Evolutionary conservation across 495 filamentous ascomycete genomes (phyloP), one percentile per base, ranked within the genome.

Genomic region (Penicillium maclennaniae): DNA sequence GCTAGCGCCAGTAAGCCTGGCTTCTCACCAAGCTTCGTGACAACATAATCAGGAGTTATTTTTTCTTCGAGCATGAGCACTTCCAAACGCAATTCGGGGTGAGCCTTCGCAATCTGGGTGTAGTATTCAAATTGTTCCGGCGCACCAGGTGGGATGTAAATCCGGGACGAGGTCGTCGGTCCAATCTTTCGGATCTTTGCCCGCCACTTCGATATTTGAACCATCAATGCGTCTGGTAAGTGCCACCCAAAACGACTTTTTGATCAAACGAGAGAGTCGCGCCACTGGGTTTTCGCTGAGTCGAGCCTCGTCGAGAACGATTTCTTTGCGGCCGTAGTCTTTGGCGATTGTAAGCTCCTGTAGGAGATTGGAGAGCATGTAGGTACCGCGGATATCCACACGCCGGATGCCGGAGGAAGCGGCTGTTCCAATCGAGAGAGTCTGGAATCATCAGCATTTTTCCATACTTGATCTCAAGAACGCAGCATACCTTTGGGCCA

Each of bases 81-180:
- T 60, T 98, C 93, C 23, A 98, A 66, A 5, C 88, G 83, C 45
- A 97, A 77, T 47, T 92, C 86, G 6, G 93, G 92, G 48, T 81
- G 78, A 7, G 87, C 79, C 49, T 76, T 57, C 0, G 92, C 89
- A 57, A 97, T 79, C 43, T 83, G 79, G 6, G 65, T 82, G 63
- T 97, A 98, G 70, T 96, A 98, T 51, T 86, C 86, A 56, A 87
- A 82, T 61, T 98, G 93, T 64, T 92, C 87, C 0, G 89, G 89
- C 17, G 84, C 87, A 15, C 89, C 88, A n/a, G 67, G 71, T 0
- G 93, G 93, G 23, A 98, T 74, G 60, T 98, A 98, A 53, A 98
- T 89, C n/a, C 93, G 82, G 9, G 92, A 7, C 85, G 83, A 16
- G 91, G 54, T 97, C 85, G 41, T 78, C 78, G 9, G 90, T 96